Base-by-base conservation (phyloP, 257 asterid genomes). In the Rubia yunnanensis region DNA sequence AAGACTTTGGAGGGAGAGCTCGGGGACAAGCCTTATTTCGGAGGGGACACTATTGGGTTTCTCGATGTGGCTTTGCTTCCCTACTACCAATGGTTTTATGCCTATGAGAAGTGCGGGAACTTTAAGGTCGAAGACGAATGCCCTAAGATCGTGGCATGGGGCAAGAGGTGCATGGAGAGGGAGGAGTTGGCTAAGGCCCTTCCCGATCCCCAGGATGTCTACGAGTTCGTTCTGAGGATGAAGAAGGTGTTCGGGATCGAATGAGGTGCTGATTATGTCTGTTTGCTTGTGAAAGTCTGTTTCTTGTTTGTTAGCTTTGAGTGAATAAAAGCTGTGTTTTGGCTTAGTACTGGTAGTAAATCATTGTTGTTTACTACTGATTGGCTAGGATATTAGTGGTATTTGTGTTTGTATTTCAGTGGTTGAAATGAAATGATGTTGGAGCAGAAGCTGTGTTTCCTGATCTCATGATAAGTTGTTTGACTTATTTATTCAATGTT, bases 81-180 rank as follows among this genome's bases (percentile, higher is more conserved):
- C 0, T 69, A 10, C 61, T 74, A 65, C 54, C 11, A 28, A 3
- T 74, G 78, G 78, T 74, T 74, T 30, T 4, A 49, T 74, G 54
- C 71, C 11, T 69, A 32, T 24, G 74, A 74, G 72, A 69, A 60
- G 10, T 74, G 32, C 30, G 78, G 71, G 44, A 66, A 76, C 48
- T 78, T 83, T 18, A 78, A 64, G 44, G 57, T 67, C 0, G 85
- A 71, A 36, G 63, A 75, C n/a, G 80, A 80, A 61, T 67, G 72
- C 5, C 85, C 84, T 1, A 78, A 73, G 63, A n/a, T 83, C 64
- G 63, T 66, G 1, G 66, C 15, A 10, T 83, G 85, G 88, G 79
- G 59, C 10, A 78, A 73, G 63, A 83, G 78, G 56, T 83, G 84
- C 69, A 57, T 72, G 77, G 41, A 67, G 26, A 81, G 26, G 32